Evolutionary conservation across 225 moss, liverwort and hornwort genomes (phyloP).

Genomic region (Neckera pumila): DNA sequence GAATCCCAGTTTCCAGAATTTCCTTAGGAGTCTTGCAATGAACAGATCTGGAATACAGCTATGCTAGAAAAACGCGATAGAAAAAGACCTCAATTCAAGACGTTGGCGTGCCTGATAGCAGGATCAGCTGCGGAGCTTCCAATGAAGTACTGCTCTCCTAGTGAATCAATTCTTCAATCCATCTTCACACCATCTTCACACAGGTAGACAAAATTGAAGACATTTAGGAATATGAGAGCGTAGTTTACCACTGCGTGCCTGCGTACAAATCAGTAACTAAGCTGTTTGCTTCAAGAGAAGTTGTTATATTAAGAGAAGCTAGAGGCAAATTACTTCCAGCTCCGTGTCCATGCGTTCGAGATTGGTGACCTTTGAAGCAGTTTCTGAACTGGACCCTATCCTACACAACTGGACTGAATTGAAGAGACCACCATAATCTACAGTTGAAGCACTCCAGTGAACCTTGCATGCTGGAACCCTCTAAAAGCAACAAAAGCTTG

Average conservation of each 20-base stretch:
- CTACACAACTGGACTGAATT: background rate
- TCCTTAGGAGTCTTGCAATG: no score
- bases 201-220: no score
- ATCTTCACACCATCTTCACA: no score
- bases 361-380: background rate
- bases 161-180: no score
- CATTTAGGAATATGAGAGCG: background rate
- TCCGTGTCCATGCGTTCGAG: background rate
- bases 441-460: background rate
- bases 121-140: no score
- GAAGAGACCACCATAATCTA: background rate
- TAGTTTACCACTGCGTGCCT: background rate
- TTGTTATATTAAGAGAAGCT: background rate
- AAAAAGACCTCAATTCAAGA: background rate
- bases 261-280: background rate
- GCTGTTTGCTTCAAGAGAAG: background rate
- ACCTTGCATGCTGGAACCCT: background rate
- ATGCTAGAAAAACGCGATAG: background rate
- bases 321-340: background rate
- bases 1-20: no score
- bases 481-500: background rate
- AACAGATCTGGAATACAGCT: no score
- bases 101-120: background rate
- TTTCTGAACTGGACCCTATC: background rate
- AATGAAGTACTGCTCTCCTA: no score